Evolutionary conservation across 208 protist species (phyloP), one percentile per base, ranked within the genome.

Genomic region (Trichomonas vaginalis): DNA sequence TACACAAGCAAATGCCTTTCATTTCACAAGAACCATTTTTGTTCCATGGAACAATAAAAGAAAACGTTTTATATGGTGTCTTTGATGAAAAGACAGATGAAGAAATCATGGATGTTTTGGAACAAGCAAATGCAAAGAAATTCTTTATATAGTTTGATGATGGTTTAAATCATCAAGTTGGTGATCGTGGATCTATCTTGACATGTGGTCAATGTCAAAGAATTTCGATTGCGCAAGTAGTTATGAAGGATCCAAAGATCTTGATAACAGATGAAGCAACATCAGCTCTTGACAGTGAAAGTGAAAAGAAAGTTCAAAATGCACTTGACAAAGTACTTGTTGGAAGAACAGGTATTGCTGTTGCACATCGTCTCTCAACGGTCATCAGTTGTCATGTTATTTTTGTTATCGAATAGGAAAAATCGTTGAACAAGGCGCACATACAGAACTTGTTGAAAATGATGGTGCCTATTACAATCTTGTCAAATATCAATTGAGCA

Each of bases 21-120:
- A 37, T 95, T 51, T 2, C 6, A 45, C 95, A 95, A 51, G 95
- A 95, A 42, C 42, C 46, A 27, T 6, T 46, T 21, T 40, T 95
- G 10, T 95, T 95, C 95, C 37, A 42, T 45, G n/a, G 8, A 3
- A 37, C 98, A 1, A 97, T 99, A 48, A 96, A 97, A 48, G 98
- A 99, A 96, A 99, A 99, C 97, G 99, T 99, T 47, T 96, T 97
- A 80, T 99, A 99, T 96, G 98, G 98, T 87, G 62, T 96, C 97
- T 51, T 96, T 6, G 95, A 98, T 95, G 42, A 90, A 4, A 37
- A 98, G 32, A 98, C 98, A 0, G 97, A 98, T 32, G 98, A 97
- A 79, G 97, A 98, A 96, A 97, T 99, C 83, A 96, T 97, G 48
- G 96, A 96, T 17, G 98, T 98, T 3, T 97, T 98, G 37, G 95